Evolutionary conservation across 75 land plant species (phyloP).

Genomic region (Adiantum capillusveneris): DNA sequence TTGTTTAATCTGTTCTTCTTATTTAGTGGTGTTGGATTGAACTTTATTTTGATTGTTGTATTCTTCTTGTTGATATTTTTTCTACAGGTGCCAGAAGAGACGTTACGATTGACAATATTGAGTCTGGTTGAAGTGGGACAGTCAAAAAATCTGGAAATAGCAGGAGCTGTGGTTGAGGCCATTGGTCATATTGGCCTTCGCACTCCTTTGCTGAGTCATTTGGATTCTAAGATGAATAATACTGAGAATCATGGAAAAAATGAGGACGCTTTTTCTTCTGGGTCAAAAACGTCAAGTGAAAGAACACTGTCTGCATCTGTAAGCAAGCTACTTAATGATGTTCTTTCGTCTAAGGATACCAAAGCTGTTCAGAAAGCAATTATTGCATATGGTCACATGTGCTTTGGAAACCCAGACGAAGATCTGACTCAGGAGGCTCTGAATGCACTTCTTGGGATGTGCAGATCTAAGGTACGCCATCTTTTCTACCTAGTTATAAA

Average conservation of each 20-base stretch:
- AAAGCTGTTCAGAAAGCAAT: conserved; percentile 75
- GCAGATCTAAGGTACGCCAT: conserved; percentile 83
- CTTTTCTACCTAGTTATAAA: not conserved
- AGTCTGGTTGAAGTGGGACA: conserved; percentile 46
- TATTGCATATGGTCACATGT: conserved; percentile 81
- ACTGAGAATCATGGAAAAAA: not conserved
- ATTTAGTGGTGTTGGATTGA: no score
- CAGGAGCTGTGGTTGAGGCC: conserved; percentile 82
- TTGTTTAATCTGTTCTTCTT: no score
- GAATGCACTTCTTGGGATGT: conserved; percentile 56
- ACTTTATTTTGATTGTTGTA: no score
- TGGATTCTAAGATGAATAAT: no score
- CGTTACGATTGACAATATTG: conserved; percentile 28
- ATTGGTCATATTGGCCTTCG: conserved; percentile 91
- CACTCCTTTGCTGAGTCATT: conserved; percentile 32
- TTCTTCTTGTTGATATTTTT: no score
- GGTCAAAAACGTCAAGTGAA: not conserved
- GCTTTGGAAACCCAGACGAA: conserved; percentile 46
- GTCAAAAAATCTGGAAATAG: conserved; percentile 50
- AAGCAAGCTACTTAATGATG: conserved; percentile 10
- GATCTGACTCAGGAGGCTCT: conserved; percentile 51
- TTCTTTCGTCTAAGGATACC: conserved; percentile 60
- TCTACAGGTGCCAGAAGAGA: conserved; percentile 46
- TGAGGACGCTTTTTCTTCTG: no score
- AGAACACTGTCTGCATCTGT: not conserved